These are phyloP conservation scores for Silene uniflora DNA, from an alignment of 148 eudicot genomes.

Conservation along the genomic window DNA sequence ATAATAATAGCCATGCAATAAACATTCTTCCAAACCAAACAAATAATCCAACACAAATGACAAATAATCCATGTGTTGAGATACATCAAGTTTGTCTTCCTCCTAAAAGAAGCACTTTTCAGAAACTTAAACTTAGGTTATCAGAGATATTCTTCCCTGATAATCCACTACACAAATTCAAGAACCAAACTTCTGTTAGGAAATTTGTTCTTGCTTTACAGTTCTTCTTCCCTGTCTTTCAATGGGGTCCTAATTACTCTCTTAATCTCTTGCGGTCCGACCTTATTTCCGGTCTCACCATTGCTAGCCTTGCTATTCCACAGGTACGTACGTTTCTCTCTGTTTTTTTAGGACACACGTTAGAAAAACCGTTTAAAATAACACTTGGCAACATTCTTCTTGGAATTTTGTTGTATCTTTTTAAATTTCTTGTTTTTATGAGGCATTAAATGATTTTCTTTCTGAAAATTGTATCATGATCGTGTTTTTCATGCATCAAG, in stretches of 20 bases:
- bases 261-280: constrained; percentile 57
- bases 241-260: constrained; percentile 71
- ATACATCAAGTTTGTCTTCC: constrained; percentile 75
- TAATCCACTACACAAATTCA: constrained; percentile 73
- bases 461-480: neutral
- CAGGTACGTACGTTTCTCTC: too few species aligned
- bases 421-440: neutral
- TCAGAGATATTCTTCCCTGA: constrained; percentile 89
- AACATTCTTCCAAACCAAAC: constrained; percentile 18
- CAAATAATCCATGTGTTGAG: constrained; percentile 14
- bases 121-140: constrained; percentile 51
- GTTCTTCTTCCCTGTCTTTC: constrained; percentile 73
- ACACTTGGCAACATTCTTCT: constrained; percentile 6
- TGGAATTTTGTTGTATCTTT: constrained; percentile 3
- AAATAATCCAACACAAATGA: neutral
- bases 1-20: constrained; percentile 12
- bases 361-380: too few species aligned
- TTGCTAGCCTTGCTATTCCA: constrained; percentile 94
- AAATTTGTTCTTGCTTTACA: constrained; percentile 60
- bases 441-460: neutral
- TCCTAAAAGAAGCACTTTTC: constrained; percentile 47
- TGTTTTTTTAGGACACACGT: too few species aligned
- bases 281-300: constrained; percentile 81
- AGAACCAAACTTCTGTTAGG: constrained; percentile 49
- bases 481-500: neutral